Evolutionary conservation across 2,329 filamentous ascomycete species (phyloP).

Genomic region (Fusarium circinatum): DNA sequence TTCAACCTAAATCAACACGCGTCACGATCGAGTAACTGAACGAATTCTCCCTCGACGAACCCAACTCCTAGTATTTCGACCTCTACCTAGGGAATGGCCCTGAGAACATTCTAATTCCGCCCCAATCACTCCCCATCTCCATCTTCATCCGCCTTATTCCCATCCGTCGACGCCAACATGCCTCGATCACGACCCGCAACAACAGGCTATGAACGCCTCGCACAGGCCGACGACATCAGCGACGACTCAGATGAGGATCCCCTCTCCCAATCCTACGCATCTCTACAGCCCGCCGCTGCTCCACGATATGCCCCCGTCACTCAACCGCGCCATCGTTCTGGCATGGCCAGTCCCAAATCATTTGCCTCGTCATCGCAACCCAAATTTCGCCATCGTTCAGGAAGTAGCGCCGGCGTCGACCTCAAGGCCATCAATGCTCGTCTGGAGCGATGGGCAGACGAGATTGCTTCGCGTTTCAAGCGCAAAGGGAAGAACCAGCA

Average conservation of each 20-base stretch:
- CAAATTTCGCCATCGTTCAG: conserved; percentile 59
- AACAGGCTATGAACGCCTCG: conserved; percentile 86
- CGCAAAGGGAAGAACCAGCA: conserved; percentile 78
- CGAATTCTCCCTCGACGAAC: not conserved
- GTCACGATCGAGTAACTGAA: conserved; percentile 5
- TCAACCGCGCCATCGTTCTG: conserved; percentile 69
- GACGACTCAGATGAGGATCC: conserved; percentile 76
- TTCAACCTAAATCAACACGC: conserved; percentile 16
- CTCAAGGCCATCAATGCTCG: conserved; percentile 98
- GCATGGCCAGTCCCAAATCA: conserved; percentile 66
- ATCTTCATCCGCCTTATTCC: not conserved
- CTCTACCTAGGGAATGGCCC: conserved; percentile 29
- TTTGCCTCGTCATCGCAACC: conserved; percentile 46
- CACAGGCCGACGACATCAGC: conserved; percentile 81
- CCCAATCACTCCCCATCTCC: not conserved
- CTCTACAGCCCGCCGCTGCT: conserved; percentile 67
- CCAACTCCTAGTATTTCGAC: not conserved
- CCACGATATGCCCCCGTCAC: conserved; percentile 72
- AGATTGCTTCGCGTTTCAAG: conserved; percentile 98
- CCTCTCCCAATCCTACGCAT: conserved; percentile 63
- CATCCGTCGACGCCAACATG: conserved; percentile 56
- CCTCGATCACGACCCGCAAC: conserved; percentile 75
- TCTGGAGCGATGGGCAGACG: conserved; percentile 95
- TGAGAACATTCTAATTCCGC: conserved; percentile 13
- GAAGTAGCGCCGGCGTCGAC: conserved; percentile 89